Evolutionary conservation across 768 basidiomycete genomes (phyloP).

Genomic region (Boletus edulis): DNA sequence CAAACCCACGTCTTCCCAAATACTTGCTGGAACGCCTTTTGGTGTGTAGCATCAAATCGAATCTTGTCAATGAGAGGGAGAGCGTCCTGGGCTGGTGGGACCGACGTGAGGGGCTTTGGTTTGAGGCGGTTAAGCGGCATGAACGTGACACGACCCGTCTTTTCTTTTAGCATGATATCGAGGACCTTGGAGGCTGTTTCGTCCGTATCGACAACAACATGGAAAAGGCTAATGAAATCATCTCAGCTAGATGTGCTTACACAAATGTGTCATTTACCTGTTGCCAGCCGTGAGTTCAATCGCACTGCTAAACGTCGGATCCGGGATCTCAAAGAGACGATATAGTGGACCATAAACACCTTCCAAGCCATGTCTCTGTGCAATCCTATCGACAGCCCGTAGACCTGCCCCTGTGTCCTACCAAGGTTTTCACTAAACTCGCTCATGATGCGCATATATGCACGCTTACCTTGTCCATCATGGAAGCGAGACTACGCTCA

Average conservation of each 20-base stretch:
- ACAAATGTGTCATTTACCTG: conserved; percentile 49
- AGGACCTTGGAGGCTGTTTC: conserved; percentile 90
- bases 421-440: neutral
- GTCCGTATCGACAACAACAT: conserved; percentile 97
- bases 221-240: conserved; percentile 62
- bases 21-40: conserved; percentile 92
- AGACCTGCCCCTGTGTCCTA: conserved; percentile 92
- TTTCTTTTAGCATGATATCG: conserved; percentile 90
- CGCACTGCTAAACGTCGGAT: conserved; percentile 85
- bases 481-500: conserved; percentile 75
- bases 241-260: neutral
- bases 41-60: conserved; percentile 63
- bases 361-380: conserved; percentile 65
- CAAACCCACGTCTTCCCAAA: conserved; percentile 98
- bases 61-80: conserved; percentile 84
- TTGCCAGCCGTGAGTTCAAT: conserved; percentile 95
- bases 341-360: conserved; percentile 96
- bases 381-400: conserved; percentile 81
- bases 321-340: conserved; percentile 86
- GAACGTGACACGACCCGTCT: conserved; percentile 93
- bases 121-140: conserved; percentile 97
- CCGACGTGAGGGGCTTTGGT: conserved; percentile 57
- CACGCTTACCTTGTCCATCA: conserved; percentile 88
- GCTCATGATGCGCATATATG: neutral
- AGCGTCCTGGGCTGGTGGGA: conserved; percentile 70